Percentiles rank a stretch among this genome's conserved stretches.
These are phyloP conservation scores for Xylaria venustula DNA, from an alignment of 495 filamentous ascomycete species.

Conservation along the genomic window DNA sequence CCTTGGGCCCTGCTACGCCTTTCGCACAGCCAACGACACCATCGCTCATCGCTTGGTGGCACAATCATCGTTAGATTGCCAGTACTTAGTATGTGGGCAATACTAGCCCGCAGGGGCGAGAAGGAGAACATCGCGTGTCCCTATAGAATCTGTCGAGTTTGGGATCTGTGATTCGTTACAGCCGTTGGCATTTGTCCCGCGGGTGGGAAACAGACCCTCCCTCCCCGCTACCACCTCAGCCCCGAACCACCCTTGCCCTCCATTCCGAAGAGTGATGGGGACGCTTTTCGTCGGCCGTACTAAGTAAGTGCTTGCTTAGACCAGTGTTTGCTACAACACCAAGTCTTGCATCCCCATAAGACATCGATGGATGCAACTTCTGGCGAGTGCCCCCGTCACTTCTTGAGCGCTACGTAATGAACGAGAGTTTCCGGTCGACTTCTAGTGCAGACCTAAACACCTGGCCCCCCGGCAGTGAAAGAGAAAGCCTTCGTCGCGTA, in stretches of 20 bases:
- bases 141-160: neutral
- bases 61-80: constrained; percentile 1
- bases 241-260: neutral
- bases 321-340: neutral
- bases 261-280: neutral
- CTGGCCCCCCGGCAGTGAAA: neutral
- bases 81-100: neutral
- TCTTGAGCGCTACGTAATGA: neutral
- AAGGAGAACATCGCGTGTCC: neutral
- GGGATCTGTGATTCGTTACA: constrained; percentile 9
- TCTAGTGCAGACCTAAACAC: neutral
- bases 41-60: constrained; percentile 3
- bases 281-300: neutral
- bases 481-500: constrained; percentile 7
- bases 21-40: neutral
- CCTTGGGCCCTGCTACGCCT: neutral
- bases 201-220: neutral
- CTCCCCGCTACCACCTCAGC: constrained; percentile 8
- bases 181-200: neutral
- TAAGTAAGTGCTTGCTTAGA: neutral
- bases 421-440: constrained; percentile 11
- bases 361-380: neutral
- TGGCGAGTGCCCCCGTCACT: neutral
- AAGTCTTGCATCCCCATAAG: neutral
- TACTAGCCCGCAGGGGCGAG: neutral